phyloP scores from a whole-genome alignment of 805 yeast species.

The Wickerhamiella azymoides region DNA sequence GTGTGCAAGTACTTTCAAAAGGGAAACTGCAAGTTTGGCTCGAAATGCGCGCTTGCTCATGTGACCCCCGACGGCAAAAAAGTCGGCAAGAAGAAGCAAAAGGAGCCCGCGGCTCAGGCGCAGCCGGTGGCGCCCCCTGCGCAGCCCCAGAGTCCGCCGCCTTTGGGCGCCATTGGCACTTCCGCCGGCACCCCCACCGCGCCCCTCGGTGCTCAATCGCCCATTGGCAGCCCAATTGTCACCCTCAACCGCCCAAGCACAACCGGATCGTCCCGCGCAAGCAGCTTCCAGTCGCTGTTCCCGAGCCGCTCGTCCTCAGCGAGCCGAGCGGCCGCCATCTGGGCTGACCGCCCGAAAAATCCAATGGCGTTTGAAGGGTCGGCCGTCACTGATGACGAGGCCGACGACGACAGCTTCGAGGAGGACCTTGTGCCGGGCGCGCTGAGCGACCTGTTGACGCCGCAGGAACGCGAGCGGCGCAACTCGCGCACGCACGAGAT shows the following conservation, averaged over 20 bases:
- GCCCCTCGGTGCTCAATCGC: not conserved
- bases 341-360: conserved; percentile 13
- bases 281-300: conserved; percentile 10
- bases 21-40: conserved; percentile 94
- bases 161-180: not conserved
- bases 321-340: conserved; percentile 9
- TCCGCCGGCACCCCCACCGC: not conserved
- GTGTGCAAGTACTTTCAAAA: conserved; percentile 90
- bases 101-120: too few relatives aligned
- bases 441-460: conserved; percentile 66
- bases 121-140: too few relatives aligned
- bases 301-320: conserved; percentile 6
- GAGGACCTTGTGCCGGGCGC: conserved; percentile 77
- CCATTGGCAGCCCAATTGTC: conserved; percentile 2
- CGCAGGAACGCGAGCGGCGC: conserved; percentile 62
- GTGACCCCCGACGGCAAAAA: conserved; percentile 78
- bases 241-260: conserved; percentile 2
- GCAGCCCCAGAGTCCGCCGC: not conserved
- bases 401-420: conserved; percentile 37
- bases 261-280: conserved; percentile 4
- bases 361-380: conserved; percentile 20
- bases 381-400: conserved; percentile 32
- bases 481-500: conserved; percentile 28
- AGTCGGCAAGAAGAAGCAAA: conserved; percentile 32
- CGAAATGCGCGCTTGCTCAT: conserved; percentile 89